Percentiles rank a stretch among this genome's conserved stretches.
Conservation (phyloP, 2,329 filamentous ascomycete genomes). For the Curvularia sp. region DNA sequence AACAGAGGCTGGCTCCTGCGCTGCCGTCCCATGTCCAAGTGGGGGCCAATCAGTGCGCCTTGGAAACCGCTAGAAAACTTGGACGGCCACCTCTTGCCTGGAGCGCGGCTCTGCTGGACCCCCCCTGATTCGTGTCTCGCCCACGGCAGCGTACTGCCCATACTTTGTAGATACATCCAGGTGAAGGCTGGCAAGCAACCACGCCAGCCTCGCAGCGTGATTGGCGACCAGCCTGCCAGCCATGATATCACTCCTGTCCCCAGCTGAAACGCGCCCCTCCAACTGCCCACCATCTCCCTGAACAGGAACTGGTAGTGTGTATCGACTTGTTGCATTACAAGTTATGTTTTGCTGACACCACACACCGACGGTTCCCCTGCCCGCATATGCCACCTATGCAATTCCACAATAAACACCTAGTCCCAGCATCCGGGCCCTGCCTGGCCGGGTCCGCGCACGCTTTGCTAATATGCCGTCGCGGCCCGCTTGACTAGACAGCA, state of each 20-base stretch:
- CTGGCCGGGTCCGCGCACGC: slow-evolving; percentile 2
- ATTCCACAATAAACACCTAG: slow-evolving; percentile 17
- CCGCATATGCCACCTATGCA: slow-evolving; percentile 13
- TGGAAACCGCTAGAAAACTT: slow-evolving; percentile 47
- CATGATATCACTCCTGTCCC: not conserved
- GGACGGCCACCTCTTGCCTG: slow-evolving; percentile 21
- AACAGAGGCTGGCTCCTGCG: slow-evolving; percentile 17
- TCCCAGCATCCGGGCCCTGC: slow-evolving; percentile 4
- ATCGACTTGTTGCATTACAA: slow-evolving; percentile 15
- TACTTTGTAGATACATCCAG: too few relatives aligned
- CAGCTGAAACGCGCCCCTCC: not conserved
- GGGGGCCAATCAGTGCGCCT: slow-evolving; percentile 39
- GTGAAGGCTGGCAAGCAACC: not conserved
- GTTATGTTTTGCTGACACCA: slow-evolving; percentile 16
- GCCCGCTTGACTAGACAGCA: slow-evolving; percentile 18
- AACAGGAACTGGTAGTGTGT: not conserved
- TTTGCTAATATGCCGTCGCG: slow-evolving; percentile 16
- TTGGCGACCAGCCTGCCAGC: slow-evolving; percentile 5
- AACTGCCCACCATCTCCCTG: slow-evolving; percentile 19
- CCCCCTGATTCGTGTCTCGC: slow-evolving; percentile 38
- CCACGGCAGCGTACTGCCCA: not conserved
- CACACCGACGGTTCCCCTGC: not conserved
- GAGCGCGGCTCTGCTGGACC: slow-evolving; percentile 12
- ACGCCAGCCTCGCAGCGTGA: not conserved
- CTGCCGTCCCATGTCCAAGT: slow-evolving; percentile 17